Evolutionary conservation across 2,329 filamentous ascomycete species (phyloP).

Genomic region (Colletotrichum salicis): DNA sequence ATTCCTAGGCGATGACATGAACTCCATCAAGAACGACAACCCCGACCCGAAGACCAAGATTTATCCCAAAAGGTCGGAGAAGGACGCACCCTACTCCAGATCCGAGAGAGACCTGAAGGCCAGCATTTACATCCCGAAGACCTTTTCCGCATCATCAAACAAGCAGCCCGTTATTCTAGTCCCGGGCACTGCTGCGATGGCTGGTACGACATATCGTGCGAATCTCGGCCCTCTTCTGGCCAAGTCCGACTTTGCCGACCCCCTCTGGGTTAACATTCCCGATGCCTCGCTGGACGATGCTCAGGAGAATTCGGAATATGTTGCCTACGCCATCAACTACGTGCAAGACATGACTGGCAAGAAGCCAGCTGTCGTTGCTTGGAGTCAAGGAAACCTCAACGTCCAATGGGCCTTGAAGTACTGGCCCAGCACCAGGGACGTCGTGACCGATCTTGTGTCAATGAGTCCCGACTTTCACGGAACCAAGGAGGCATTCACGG

Average conservation of each 20-base stretch:
- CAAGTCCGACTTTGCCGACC: conserved; percentile 54
- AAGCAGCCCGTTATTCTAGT: conserved; percentile 62
- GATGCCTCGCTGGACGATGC: conserved; percentile 56
- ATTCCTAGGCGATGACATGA: not conserved
- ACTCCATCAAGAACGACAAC: conserved; percentile 15
- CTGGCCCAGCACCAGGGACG: conserved; percentile 60
- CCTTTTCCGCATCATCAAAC: conserved; percentile 55
- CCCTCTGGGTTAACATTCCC: conserved; percentile 68
- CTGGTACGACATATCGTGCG: conserved; percentile 54
- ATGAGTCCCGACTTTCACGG: conserved; percentile 61
- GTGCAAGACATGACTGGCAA: conserved; percentile 52
- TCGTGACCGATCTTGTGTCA: conserved; percentile 61
- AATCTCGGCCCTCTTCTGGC: conserved; percentile 62
- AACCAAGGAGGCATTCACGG: conserved; percentile 29
- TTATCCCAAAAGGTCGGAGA: conserved; percentile 48
- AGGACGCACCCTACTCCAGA: conserved; percentile 60
- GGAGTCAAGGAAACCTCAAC: conserved; percentile 65
- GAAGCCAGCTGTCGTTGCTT: conserved; percentile 58
- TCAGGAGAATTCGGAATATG: conserved; percentile 64
- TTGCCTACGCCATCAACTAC: conserved; percentile 69
- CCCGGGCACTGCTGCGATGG: conserved; percentile 54
- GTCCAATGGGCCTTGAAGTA: conserved; percentile 69
- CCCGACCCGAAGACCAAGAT: conserved; percentile 34
- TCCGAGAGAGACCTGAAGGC: conserved; percentile 57
- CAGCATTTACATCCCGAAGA: conserved; percentile 61